These are phyloP conservation scores for Leptographium wingfieldii DNA, from an alignment of 2,329 filamentous ascomycete genomes.

Conservation along the genomic window DNA sequence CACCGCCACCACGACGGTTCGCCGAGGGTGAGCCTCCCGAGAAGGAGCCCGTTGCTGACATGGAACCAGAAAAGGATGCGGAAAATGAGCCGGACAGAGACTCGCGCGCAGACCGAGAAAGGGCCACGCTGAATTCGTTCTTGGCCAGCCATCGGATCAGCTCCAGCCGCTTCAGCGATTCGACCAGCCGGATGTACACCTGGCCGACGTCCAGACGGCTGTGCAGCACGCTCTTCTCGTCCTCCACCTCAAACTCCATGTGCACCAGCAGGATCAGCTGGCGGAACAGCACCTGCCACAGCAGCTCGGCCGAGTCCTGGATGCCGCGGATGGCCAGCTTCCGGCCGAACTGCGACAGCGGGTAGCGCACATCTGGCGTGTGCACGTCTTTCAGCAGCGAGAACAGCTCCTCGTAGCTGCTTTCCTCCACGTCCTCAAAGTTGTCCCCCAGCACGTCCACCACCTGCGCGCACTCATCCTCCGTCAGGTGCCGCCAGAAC, in stretches of 20 bases:
- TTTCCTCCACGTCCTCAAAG: constrained; percentile 43
- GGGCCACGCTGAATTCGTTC: constrained; percentile 41
- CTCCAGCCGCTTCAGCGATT: constrained; percentile 60
- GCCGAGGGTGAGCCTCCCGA: constrained; percentile 15
- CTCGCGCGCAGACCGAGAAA: constrained; percentile 15
- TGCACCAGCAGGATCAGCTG: constrained; percentile 74
- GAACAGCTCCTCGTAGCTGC: constrained; percentile 41
- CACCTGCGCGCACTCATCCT: constrained; percentile 67
- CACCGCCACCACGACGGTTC: constrained; percentile 22
- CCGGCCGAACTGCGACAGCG: constrained; percentile 63
- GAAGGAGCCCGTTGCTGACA: constrained; percentile 1
- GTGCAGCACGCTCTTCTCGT: constrained; percentile 53
- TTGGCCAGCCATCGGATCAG: constrained; percentile 58
- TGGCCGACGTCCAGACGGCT: constrained; percentile 50
- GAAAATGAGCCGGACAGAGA: constrained; percentile 9
- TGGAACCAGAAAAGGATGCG: constrained; percentile 10
- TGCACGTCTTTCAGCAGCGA: constrained; percentile 31
- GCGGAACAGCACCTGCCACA: constrained; percentile 65
- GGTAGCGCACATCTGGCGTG: constrained; percentile 33
- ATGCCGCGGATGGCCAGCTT: constrained; percentile 63
- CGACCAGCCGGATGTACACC: constrained; percentile 57
- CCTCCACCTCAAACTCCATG: constrained; percentile 71
- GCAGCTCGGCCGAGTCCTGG: constrained; percentile 63
- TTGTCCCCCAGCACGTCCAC: constrained; percentile 54
- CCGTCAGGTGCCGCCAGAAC: constrained; percentile 66